Percentiles rank a stretch among this genome's conserved stretches.
Evolutionary conservation across 306 rosid species (phyloP).

Genomic region (Lathyrus tuberosus): DNA sequence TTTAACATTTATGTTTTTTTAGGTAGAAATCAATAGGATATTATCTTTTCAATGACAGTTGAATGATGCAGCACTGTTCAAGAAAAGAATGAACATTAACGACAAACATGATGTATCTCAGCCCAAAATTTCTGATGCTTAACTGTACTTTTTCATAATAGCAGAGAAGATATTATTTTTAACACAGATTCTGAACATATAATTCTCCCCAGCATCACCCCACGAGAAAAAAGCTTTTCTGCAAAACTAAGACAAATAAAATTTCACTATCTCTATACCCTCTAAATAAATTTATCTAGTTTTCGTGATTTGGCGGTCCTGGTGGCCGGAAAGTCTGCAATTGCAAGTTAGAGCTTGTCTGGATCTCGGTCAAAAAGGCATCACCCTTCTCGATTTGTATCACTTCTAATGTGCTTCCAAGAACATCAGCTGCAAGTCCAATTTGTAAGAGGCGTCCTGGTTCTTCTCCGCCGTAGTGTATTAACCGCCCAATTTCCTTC

Average conservation of each 20-base stretch:
- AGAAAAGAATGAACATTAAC: conserved; percentile 14
- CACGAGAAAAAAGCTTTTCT: too few relatives aligned
- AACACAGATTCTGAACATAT: too few relatives aligned
- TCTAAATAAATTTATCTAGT: conserved; percentile 71
- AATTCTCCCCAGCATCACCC: too few relatives aligned
- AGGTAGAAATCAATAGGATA: background rate
- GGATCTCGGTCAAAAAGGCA: conserved; percentile 49
- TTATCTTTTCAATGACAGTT: conserved; percentile 27
- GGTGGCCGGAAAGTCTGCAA: conserved; percentile 69
- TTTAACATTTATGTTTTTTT: too few relatives aligned
- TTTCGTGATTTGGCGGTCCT: conserved; percentile 54
- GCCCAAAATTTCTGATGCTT: conserved; percentile 51
- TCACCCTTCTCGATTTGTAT: conserved; percentile 70
- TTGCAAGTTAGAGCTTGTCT: conserved; percentile 51
- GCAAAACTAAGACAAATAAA: conserved; percentile 30
- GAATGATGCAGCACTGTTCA: conserved; percentile 9
- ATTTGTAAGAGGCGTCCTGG: conserved; percentile 54
- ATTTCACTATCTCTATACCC: conserved; percentile 36
- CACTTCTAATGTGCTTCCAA: conserved; percentile 68
- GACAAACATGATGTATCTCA: conserved; percentile 22
- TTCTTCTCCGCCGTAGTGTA: conserved; percentile 69
- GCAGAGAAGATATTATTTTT: conserved; percentile 49
- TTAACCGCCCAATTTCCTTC: conserved; percentile 62
- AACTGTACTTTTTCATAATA: conserved; percentile 54
- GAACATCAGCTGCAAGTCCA: conserved; percentile 77